Conservation (phyloP, 2,329 filamentous ascomycete species). For the Cladophialophora bantiana region DNA sequence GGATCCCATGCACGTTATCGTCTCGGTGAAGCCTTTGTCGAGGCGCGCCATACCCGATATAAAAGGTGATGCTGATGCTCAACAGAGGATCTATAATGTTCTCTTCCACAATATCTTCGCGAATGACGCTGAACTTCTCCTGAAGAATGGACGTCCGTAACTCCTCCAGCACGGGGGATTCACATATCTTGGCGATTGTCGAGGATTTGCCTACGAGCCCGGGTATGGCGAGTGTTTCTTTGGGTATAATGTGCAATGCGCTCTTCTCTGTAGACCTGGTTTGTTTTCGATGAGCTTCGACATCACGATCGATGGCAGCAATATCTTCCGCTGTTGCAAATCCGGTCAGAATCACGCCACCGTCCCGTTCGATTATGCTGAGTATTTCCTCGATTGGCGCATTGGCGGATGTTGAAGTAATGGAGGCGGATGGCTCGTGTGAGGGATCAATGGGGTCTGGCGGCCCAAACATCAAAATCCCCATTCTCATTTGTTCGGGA, state of each 20-base stretch:
- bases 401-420: constrained; percentile 41
- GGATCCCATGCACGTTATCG: constrained; percentile 45
- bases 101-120: constrained; percentile 39
- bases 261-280: constrained; percentile 23
- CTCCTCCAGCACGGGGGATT: constrained; percentile 40
- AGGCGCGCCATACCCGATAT: constrained; percentile 43
- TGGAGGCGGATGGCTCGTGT: constrained; percentile 28
- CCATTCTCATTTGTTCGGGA: constrained; percentile 12
- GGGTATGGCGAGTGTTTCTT: constrained; percentile 37
- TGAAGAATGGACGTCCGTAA: constrained; percentile 41
- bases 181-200: constrained; percentile 34
- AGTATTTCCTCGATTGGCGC: constrained; percentile 44
- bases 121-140: constrained; percentile 39
- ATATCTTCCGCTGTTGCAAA: constrained; percentile 41
- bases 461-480: constrained; percentile 17
- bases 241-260: constrained; percentile 31
- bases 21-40: constrained; percentile 49
- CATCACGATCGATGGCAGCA: constrained; percentile 38
- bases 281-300: constrained; percentile 24
- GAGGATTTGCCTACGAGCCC: constrained; percentile 44
- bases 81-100: constrained; percentile 41
- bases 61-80: constrained; percentile 43
- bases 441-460: constrained; percentile 25
- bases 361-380: constrained; percentile 45
- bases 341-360: constrained; percentile 45